These are phyloP conservation scores for Penicillium capsulatum DNA, from an alignment of 2,329 filamentous ascomycete genomes.

Conservation along the genomic window DNA sequence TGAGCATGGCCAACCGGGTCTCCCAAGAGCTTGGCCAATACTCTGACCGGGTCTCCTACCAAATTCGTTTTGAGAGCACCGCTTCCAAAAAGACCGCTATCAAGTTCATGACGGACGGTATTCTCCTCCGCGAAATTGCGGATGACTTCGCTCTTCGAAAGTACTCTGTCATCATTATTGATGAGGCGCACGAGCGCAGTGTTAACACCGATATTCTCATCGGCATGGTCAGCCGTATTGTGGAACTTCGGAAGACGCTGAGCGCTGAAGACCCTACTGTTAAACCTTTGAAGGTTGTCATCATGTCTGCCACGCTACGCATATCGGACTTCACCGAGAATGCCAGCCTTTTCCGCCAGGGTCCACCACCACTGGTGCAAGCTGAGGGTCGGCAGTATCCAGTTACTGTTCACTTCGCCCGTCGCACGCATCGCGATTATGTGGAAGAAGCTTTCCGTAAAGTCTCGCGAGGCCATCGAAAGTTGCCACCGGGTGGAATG, in stretches of 20 bases:
- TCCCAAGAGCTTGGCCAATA: constrained; percentile 76
- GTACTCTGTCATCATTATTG: constrained; percentile 90
- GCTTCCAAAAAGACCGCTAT: constrained; percentile 76
- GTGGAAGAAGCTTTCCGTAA: constrained; percentile 87
- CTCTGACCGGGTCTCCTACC: constrained; percentile 77
- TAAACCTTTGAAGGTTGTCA: constrained; percentile 82
- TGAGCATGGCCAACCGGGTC: constrained; percentile 94
- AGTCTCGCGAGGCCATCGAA: constrained; percentile 79
- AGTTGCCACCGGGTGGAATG: constrained; percentile 84
- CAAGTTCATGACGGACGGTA: constrained; percentile 99
- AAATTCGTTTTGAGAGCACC: constrained; percentile 90
- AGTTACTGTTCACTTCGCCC: constrained; percentile 83
- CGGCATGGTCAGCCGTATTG: constrained; percentile 90
- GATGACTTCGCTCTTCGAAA: constrained; percentile 83
- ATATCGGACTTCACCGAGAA: constrained; percentile 91
- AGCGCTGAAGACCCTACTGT: constrained; percentile 65
- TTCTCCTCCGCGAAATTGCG: constrained; percentile 83
- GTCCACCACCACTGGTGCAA: constrained; percentile 76
- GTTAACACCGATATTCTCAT: constrained; percentile 98
- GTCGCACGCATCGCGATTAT: constrained; percentile 79
- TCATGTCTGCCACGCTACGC: constrained; percentile 94
- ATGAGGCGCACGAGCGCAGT: constrained; percentile 95
- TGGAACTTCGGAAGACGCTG: constrained; percentile 74
- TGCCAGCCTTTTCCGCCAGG: constrained; percentile 66
- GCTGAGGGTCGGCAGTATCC: constrained; percentile 88